Evolutionary conservation across 23 red algal species (phyloP).

Genomic region (Cyanidium caldarium): DNA sequence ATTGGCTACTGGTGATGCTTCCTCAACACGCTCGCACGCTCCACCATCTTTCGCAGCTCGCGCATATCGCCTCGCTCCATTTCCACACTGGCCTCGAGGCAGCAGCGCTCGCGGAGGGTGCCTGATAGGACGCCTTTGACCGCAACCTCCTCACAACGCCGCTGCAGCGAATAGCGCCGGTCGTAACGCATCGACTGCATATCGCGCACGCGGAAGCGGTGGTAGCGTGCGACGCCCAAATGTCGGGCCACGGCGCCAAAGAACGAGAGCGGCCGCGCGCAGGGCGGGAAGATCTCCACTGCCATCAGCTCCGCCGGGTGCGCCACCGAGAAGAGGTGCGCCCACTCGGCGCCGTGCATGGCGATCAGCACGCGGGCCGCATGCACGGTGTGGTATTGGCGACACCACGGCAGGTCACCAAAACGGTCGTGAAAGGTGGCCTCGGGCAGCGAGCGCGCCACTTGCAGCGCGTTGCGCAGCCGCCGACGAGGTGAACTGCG

Average conservation of each 20-base stretch:
- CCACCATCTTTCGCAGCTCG: no score
- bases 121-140: background rate
- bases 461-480: background rate
- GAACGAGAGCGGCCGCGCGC: background rate
- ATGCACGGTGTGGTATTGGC: background rate
- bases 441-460: background rate
- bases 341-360: conserved; percentile 4
- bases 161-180: background rate
- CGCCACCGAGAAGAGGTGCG: background rate
- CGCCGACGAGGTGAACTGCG: background rate
- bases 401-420: background rate
- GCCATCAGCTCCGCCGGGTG: background rate
- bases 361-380: background rate
- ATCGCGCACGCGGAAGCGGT: background rate
- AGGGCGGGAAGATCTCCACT: background rate
- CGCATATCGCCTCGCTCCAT: no score
- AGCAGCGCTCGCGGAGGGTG: background rate
- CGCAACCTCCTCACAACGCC: background rate
- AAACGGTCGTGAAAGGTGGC: background rate
- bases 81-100: conserved; percentile 3
- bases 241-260: background rate
- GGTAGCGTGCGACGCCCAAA: background rate
- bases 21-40: no score
- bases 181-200: background rate
- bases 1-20: no score